Percentiles rank a stretch among this genome's conserved stretches.
phyloP scores from a whole-genome alignment of 2,329 filamentous ascomycete genomes.

The Onygenales sp. region DNA sequence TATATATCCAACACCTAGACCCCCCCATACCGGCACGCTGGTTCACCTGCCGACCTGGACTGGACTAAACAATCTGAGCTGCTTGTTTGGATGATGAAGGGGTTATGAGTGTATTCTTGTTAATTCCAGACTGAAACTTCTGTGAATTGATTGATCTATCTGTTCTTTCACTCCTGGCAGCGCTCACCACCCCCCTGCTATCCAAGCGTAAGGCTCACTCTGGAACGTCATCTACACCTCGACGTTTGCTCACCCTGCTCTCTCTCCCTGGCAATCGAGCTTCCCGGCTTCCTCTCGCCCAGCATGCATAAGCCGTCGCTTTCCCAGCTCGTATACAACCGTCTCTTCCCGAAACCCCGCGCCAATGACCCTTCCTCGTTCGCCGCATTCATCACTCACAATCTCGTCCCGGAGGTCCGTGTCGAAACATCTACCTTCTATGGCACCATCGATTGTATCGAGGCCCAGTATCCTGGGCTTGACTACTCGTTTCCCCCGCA shows the following conservation, averaged over 20 bases:
- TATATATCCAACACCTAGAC: too few species aligned
- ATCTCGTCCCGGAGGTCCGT: slow-evolving; percentile 56
- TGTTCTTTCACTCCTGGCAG: background rate
- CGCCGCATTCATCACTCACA: slow-evolving; percentile 48
- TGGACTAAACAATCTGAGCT: background rate
- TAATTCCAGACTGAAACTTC: background rate
- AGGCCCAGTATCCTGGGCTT: slow-evolving; percentile 57
- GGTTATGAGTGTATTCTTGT: background rate
- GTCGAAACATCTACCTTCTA: slow-evolving; percentile 56
- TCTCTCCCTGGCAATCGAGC: background rate
- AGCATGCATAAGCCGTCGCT: slow-evolving; percentile 53
- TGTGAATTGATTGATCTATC: background rate
- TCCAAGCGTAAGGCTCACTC: background rate
- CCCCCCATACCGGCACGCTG: too few species aligned
- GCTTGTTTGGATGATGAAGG: background rate
- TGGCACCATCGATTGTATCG: slow-evolving; percentile 53
- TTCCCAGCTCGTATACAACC: slow-evolving; percentile 48
- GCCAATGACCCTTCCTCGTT: slow-evolving; percentile 50
- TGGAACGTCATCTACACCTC: too few species aligned
- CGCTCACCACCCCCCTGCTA: background rate
- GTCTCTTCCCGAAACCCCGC: slow-evolving; percentile 48
- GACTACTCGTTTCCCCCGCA: slow-evolving; percentile 55
- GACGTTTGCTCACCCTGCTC: background rate
- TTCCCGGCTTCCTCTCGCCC: slow-evolving; percentile 4
- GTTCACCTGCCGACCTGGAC: background rate